phyloP scores from a whole-genome alignment of 768 basidiomycete species.

The Cystofilobasidium ferigula region DNA sequence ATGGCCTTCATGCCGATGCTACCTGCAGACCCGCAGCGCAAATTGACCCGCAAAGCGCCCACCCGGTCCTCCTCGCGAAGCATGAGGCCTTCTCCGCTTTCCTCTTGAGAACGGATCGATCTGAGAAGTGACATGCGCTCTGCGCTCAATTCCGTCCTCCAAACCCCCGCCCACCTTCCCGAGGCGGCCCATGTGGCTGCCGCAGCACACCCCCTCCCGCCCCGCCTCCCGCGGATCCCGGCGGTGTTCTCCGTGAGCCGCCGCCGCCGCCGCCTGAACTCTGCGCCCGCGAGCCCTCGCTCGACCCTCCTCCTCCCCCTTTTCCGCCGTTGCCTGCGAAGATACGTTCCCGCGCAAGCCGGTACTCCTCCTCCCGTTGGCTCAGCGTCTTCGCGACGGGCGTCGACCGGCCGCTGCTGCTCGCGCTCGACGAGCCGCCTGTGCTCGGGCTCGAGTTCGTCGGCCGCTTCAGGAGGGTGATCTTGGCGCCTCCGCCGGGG shows the following conservation, averaged over 20 bases:
- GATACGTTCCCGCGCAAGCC: slow-evolving; percentile 14
- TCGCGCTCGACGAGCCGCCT: not conserved
- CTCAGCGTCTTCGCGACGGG: slow-evolving; percentile 5
- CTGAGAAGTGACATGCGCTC: no score
- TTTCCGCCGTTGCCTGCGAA: slow-evolving; percentile 1
- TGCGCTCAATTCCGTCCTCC: not conserved
- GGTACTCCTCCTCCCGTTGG: slow-evolving; percentile 19
- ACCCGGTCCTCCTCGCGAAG: no score
- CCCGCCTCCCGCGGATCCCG: not conserved
- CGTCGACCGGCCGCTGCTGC: slow-evolving; percentile 8
- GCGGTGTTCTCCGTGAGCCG: not conserved
- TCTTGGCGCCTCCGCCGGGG: slow-evolving; percentile 6
- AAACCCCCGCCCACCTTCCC: not conserved
- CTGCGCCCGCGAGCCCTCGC: not conserved
- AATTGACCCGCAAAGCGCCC: no score
- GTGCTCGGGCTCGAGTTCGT: not conserved
- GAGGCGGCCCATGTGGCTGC: not conserved
- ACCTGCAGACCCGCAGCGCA: no score
- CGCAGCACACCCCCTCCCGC: not conserved
- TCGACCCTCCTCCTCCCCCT: not conserved
- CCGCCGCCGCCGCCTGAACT: not conserved
- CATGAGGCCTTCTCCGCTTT: no score
- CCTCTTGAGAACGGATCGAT: not conserved
- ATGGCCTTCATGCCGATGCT: no score
- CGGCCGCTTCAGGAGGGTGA: slow-evolving; percentile 19